Conservation (phyloP, 805 yeast genomes). For the Priceomyces melissophilus region DNA sequence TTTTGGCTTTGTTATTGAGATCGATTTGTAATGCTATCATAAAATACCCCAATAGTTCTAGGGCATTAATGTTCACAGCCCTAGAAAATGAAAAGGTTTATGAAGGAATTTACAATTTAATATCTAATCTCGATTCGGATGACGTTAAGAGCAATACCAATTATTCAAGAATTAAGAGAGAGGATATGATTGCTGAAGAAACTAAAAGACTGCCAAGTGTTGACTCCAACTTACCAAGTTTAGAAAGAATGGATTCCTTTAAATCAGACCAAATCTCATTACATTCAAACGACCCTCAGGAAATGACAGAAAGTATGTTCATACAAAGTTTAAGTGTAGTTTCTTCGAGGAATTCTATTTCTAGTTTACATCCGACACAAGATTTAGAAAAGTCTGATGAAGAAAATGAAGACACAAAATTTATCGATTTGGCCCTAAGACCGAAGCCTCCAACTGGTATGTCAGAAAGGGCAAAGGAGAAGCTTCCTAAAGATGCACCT, state of each 20-base stretch:
- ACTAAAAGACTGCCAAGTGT: constrained; percentile 4
- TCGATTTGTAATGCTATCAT: constrained; percentile 51
- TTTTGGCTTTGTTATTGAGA: constrained; percentile 56
- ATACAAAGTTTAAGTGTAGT: constrained; percentile 6
- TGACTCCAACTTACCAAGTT: not conserved
- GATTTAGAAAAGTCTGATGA: not conserved
- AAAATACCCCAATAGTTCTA: constrained; percentile 49
- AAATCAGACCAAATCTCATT: constrained; percentile 9
- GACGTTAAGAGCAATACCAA: constrained; percentile 19
- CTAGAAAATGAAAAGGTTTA: constrained; percentile 39
- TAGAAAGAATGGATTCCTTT: constrained; percentile 6
- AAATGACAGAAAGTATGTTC: constrained; percentile 7
- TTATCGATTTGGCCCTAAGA: constrained; percentile 39
- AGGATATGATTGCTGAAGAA: constrained; percentile 4
- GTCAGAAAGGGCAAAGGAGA: constrained; percentile 55
- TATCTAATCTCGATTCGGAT: constrained; percentile 24
- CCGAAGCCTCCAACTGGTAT: constrained; percentile 58
- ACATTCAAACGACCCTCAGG: constrained; percentile 1
- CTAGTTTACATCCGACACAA: constrained; percentile 3
- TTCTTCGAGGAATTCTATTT: constrained; percentile 1
- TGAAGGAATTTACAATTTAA: constrained; percentile 31
- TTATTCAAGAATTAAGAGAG: constrained; percentile 13
- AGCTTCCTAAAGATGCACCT: constrained; percentile 49
- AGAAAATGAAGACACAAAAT: constrained; percentile 12
- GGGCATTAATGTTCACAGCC: constrained; percentile 52